Conservation (phyloP, 805 yeast species). For the Danielia oregonensis region DNA sequence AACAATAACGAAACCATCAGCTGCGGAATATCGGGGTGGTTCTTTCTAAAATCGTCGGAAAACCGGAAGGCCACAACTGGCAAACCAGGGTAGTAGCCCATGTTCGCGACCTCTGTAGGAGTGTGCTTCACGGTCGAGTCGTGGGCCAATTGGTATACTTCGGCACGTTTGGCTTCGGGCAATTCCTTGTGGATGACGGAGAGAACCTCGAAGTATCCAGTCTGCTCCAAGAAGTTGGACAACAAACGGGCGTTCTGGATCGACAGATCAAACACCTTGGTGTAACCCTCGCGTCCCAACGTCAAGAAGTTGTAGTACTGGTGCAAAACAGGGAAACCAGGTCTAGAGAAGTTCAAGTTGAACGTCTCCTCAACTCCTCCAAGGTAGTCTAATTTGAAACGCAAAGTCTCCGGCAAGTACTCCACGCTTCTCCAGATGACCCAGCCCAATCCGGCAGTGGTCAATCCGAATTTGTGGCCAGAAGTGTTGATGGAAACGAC, state of each 20-base stretch:
- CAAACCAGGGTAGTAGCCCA: conserved; percentile 64
- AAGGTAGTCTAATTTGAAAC: conserved; percentile 75
- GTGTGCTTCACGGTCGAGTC: conserved; percentile 6
- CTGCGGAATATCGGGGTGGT: conserved; percentile 82
- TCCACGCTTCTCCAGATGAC: conserved; percentile 69
- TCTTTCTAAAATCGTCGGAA: conserved; percentile 49
- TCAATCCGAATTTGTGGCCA: conserved; percentile 90
- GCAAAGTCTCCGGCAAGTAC: conserved; percentile 65
- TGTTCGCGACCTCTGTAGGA: conserved; percentile 28
- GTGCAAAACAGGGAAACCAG: conserved; percentile 86
- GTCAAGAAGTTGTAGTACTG: conserved; percentile 80
- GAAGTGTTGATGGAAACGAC: conserved; percentile 85
- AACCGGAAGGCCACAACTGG: conserved; percentile 89
- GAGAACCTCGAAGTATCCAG: conserved; percentile 65
- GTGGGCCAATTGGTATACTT: conserved; percentile 16
- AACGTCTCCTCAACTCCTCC: conserved; percentile 89
- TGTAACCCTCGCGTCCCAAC: conserved; percentile 71
- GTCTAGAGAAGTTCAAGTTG: conserved; percentile 84
- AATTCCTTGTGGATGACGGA: conserved; percentile 70
- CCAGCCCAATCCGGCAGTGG: conserved; percentile 93
- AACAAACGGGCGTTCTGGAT: conserved; percentile 70
- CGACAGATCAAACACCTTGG: conserved; percentile 56
- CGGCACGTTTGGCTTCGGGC: conserved; percentile 19
- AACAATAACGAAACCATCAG: conserved; percentile 65
- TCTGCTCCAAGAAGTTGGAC: conserved; percentile 57